Percentiles rank a stretch among this genome's conserved stretches.
These are phyloP conservation scores for Trichoderma polysporum DNA, from an alignment of 2,329 filamentous ascomycete genomes.

Conservation along the genomic window DNA sequence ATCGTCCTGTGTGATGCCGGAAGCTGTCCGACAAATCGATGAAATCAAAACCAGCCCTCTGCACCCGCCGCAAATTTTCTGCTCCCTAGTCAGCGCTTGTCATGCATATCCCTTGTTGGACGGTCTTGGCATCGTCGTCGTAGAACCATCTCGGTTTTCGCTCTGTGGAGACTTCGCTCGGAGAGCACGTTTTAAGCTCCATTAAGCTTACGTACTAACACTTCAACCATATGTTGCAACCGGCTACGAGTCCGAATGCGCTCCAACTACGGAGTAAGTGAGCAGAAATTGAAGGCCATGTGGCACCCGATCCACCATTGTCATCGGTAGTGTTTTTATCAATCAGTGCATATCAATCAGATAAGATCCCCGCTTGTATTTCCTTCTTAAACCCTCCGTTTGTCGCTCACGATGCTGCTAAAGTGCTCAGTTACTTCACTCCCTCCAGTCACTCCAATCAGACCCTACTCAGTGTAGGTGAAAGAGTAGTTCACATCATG, in stretches of 20 bases:
- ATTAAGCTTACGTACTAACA: neutral
- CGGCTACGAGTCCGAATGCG: neutral
- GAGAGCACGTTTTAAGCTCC: neutral
- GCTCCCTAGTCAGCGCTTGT: conserved; percentile 7
- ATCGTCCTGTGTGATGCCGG: neutral
- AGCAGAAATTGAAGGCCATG: conserved; percentile 5
- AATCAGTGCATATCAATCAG: conserved; percentile 17
- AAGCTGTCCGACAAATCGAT: neutral
- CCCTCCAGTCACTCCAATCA: neutral
- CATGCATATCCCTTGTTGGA: conserved; percentile 10
- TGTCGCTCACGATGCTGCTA: neutral
- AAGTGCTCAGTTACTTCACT: neutral
- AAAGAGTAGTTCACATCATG: neutral
- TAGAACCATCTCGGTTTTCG: neutral
- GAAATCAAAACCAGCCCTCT: neutral
- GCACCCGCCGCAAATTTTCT: neutral
- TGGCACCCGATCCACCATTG: conserved; percentile 9
- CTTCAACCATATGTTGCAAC: neutral
- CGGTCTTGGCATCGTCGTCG: neutral
- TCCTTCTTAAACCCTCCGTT: neutral
- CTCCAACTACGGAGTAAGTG: neutral
- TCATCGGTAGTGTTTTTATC: neutral
- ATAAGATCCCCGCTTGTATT: conserved; percentile 5
- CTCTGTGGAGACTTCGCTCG: neutral
- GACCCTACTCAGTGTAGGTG: no score